phyloP scores from a whole-genome alignment of 208 protist species.

The Blechomonas ayalai region DNA sequence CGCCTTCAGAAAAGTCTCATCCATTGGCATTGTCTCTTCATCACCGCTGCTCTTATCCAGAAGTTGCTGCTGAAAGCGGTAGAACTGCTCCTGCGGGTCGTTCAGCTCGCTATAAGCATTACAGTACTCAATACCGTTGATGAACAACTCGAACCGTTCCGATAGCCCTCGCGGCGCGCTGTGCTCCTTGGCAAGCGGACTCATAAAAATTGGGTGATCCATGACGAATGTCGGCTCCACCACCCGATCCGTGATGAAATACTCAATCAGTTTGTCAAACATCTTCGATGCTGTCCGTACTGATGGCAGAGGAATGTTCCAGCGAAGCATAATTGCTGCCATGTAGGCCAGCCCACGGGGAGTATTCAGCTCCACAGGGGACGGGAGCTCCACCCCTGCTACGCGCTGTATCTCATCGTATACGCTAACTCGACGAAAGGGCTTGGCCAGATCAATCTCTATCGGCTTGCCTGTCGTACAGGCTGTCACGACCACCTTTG shows the following conservation, averaged over 20 bases:
- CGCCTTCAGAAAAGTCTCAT: constrained; percentile 92
- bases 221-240: constrained; percentile 94
- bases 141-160: constrained; percentile 96
- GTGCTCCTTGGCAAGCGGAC: constrained; percentile 89
- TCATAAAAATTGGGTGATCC: constrained; percentile 93
- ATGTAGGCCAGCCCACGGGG: constrained; percentile 68
- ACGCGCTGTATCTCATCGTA: constrained; percentile 82
- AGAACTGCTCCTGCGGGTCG: constrained; percentile 93
- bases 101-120: constrained; percentile 98
- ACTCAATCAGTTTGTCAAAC: constrained; percentile 89
- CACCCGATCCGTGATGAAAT: constrained; percentile 87
- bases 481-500: constrained; percentile 26
- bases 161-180: constrained; percentile 59
- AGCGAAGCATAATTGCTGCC: constrained; percentile 77
- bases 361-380: constrained; percentile 69
- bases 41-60: constrained; percentile 84
- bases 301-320: constrained; percentile 69
- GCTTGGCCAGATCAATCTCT: constrained; percentile 78
- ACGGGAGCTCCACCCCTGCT: constrained; percentile 65
- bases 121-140: constrained; percentile 90
- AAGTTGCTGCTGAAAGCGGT: constrained; percentile 91
- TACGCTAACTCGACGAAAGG: constrained; percentile 83
- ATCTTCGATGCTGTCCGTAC: constrained; percentile 87
- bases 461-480: constrained; percentile 13
- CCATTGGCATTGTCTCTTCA: constrained; percentile 88